phyloP scores from a whole-genome alignment of 2,329 filamentous ascomycete species.

The Septoria linicola region DNA sequence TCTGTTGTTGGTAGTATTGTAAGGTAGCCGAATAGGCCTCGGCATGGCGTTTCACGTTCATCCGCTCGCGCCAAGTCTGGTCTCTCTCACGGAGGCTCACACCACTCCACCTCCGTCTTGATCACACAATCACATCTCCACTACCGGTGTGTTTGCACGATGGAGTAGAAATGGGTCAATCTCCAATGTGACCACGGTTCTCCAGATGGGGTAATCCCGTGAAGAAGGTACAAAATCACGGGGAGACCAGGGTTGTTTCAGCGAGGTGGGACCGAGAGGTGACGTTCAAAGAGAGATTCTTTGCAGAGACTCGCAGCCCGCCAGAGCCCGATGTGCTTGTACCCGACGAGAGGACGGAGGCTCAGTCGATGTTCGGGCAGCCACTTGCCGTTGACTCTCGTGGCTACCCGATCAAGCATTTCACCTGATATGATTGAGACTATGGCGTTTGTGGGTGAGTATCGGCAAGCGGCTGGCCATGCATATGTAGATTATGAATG shows the following conservation, averaged over 20 bases:
- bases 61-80: neutral
- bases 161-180: neutral
- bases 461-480: too few species aligned
- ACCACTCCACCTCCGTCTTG: neutral
- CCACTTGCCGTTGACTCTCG: too few species aligned
- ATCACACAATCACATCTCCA: neutral
- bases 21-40: neutral
- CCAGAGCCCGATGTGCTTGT: neutral
- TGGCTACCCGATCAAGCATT: too few species aligned
- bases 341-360: neutral
- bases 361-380: too few species aligned
- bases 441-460: too few species aligned
- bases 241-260: too few species aligned
- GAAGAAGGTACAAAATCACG: slow-evolving; percentile 1
- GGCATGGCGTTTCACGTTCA: neutral
- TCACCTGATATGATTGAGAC: too few species aligned
- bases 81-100: neutral
- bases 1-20: neutral
- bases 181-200: slow-evolving; percentile 7
- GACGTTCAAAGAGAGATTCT: slow-evolving; percentile 10
- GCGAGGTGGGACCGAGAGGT: slow-evolving; percentile 9
- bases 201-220: slow-evolving; percentile 9
- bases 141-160: neutral
- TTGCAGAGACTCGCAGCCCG: neutral
- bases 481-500: too few species aligned